Conservation (phyloP, 306 rosid genomes). For the Vigna nakashimae region DNA sequence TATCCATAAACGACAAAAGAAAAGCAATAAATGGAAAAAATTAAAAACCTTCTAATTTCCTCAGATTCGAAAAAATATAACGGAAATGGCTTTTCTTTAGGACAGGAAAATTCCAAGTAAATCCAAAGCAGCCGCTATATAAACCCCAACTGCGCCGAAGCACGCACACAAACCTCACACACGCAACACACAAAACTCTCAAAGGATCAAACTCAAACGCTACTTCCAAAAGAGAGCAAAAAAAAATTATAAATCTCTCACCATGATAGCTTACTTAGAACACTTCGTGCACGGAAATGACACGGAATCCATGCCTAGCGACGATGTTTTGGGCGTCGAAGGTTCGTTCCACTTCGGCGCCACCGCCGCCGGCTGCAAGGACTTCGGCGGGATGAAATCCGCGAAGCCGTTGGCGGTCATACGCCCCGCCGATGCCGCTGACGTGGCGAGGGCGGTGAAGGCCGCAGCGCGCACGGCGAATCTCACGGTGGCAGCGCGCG, state of each 20-base stretch:
- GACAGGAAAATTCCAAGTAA: conserved; percentile 32
- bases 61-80: conserved; percentile 17
- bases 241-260: background rate
- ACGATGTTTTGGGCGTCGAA: conserved; percentile 56
- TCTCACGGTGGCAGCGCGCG: conserved; percentile 89
- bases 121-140: conserved; percentile 53
- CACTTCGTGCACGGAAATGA: conserved; percentile 73
- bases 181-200: conserved; percentile 26
- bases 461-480: conserved; percentile 53
- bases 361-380: conserved; percentile 56
- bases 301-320: conserved; percentile 59
- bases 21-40: background rate
- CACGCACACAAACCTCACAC: conserved; percentile 6
- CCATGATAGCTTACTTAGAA: conserved; percentile 87
- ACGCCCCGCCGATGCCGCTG: conserved; percentile 53
- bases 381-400: conserved; percentile 84
- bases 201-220: conserved; percentile 25
- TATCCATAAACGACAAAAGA: background rate
- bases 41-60: background rate
- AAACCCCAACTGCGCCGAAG: conserved; percentile 38
- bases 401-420: conserved; percentile 62
- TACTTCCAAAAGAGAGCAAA: background rate
- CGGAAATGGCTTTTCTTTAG: background rate
- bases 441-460: conserved; percentile 57
- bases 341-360: conserved; percentile 49